Base-by-base conservation (phyloP, 2,329 filamentous ascomycete species). In the Pyricularia sp. region DNA sequence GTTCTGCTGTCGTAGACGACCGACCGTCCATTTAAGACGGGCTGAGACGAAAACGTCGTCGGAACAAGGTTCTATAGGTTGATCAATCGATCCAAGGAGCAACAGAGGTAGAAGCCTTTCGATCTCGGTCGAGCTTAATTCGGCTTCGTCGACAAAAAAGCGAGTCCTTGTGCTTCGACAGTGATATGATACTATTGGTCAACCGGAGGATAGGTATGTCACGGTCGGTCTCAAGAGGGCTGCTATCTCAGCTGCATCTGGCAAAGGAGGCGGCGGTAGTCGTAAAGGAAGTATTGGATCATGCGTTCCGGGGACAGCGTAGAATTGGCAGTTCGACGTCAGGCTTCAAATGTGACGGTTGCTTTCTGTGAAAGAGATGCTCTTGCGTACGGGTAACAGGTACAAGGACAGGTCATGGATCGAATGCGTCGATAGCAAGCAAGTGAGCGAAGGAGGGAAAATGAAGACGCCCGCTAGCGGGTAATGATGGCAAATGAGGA, bases 1-100 rank as follows among this genome's bases (percentile, higher is more conserved):
- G 73, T 74, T 81, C 79, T 74, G 78, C 77, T 73, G 79, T 75
- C 68, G 40, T 49, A 49, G 77, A 75, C 71, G 79, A 76, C 76
- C 76, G 78, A 74, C 78, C 76, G 76, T 82, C 79, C 80, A 82
- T 82, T 40, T 76, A 79, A 81, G 71, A 67, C 64, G 40, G 64
- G 62, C 60, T 60, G 28, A 28, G 44, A 64, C 13, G 33, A 35
- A 31, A n/a, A 49, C 62, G 44, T 64, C 62, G 28, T 44, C 31
- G 31, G 33, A 62, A 12, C 60, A 62, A 44, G n/a, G 6, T 62
- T 33, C 26, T 33, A 22, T 16, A 44, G 24, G 24, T 26, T 31
- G 60, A 62, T 62, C 40, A 49, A 49, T 49, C 40, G 40, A 49
- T 49, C 40, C 16, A 19, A 49, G n/a, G 19, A 49, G 40, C 40